Base-by-base conservation (phyloP, 768 basidiomycete species). In the Psilocybe cyanescens region DNA sequence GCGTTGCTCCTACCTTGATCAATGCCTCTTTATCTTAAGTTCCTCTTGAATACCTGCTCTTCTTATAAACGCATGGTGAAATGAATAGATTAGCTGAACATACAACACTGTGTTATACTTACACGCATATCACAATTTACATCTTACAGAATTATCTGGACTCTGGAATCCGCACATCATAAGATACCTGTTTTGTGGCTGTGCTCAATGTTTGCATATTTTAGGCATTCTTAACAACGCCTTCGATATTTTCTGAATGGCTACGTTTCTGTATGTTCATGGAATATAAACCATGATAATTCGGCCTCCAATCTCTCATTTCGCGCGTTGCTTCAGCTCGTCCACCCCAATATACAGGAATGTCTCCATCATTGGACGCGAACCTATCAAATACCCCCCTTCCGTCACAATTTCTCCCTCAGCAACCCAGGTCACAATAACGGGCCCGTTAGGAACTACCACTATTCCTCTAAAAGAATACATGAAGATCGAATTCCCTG, bases 1-100 rank as follows among this genome's bases (percentile, higher is more conserved):
- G 94, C 72, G 68, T 86, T 11, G 88, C 95, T 8, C 89, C 90
- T 14, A 92, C 84, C 6, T 82, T 97, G 48, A 81, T 95, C 57
- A 97, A 94, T 4, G 97, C 97, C 7, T 93, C 92, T n/a, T 74
- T 99, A 68, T 97, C 96, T 66, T 98, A 88, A 24, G 24, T 2
- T 24, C 24, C 24, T 24, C 24, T 24, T 24, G 24, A 24, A 24
- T 24, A 24, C 24, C 24, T 24, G 24, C 24, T 24, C 24, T 24
- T 24, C 24, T 2, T 24, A 24, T 24, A 24, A 24, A 24, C 24
- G 24, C 24, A 24, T 24, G 24, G 24, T 24, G 24, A 24, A 24
- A 24, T 24, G 24, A 24, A 24, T 24, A 24, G 24, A 24, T 24
- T 24, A 24, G 24, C 24, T 24, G 24, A 24, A 24, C 24, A 24